phyloP scores from a whole-genome alignment of 2,329 filamentous ascomycete genomes.

The Didymella pinodella region DNA sequence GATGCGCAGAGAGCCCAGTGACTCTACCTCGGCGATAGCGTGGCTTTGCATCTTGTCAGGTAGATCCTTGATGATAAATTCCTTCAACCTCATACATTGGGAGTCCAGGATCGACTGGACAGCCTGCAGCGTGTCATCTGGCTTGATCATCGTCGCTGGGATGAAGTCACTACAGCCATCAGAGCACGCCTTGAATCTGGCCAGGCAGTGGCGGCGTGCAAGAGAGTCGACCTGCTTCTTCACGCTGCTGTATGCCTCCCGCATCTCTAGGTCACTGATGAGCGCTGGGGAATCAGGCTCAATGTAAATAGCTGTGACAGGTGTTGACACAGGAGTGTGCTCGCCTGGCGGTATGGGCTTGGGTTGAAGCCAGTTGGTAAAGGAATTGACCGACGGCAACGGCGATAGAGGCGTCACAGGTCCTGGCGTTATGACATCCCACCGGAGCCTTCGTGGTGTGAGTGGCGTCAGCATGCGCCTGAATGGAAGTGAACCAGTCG shows the following conservation, averaged over 20 bases:
- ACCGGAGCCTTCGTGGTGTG: constrained; percentile 24
- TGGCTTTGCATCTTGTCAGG: constrained; percentile 1
- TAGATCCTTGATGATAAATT: constrained; percentile 4
- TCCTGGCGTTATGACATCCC: constrained; percentile 23
- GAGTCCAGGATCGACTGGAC: neutral
- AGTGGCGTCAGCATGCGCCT: constrained; percentile 1
- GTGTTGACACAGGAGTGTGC: neutral
- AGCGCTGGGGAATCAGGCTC: neutral
- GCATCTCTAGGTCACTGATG: neutral
- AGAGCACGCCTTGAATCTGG: neutral
- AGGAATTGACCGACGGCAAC: constrained; percentile 27
- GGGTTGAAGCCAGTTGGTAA: constrained; percentile 25
- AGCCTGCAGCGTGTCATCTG: constrained; percentile 6
- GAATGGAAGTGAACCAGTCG: neutral
- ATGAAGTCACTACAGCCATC: constrained; percentile 1
- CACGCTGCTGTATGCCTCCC: neutral
- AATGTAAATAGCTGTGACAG: neutral
- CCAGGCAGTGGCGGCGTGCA: constrained; percentile 21
- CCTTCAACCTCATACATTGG: constrained; percentile 4
- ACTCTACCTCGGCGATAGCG: neutral
- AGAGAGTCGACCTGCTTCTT: constrained; percentile 5
- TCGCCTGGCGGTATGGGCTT: constrained; percentile 15
- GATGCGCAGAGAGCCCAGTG: constrained; percentile 3
- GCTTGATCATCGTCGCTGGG: constrained; percentile 6
- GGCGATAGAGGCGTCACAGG: constrained; percentile 28